These are phyloP conservation scores for Amanita rubescens DNA, from an alignment of 768 basidiomycete species.

Conservation along the genomic window DNA sequence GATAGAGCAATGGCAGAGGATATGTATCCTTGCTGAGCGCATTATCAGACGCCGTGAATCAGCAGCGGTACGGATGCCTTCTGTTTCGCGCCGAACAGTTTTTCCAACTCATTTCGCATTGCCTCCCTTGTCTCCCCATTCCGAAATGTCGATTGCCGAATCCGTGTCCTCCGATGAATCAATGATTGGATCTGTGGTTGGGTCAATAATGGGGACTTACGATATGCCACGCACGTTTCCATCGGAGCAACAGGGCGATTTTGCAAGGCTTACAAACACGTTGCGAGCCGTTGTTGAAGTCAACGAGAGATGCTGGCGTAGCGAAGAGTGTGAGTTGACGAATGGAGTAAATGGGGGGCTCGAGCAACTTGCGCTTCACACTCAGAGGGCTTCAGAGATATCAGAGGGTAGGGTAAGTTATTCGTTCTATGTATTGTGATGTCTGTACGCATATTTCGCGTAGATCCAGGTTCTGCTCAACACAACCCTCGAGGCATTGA, in stretches of 20 bases:
- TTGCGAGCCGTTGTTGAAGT: conserved; percentile 72
- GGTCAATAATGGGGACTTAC: conserved; percentile 11
- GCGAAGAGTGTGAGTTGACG: conserved; percentile 75
- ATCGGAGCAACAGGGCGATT: conserved; percentile 58
- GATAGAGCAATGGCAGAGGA: conserved; percentile 89
- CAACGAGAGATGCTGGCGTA: conserved; percentile 77
- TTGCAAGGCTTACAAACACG: conserved; percentile 77
- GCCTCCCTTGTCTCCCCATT: conserved; percentile 29
- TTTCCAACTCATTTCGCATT: conserved; percentile 67
- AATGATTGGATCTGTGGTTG: conserved; percentile 18
- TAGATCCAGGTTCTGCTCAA: conserved; percentile 60
- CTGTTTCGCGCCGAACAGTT: conserved; percentile 55
- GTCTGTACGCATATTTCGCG: conserved; percentile 3
- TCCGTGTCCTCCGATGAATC: conserved; percentile 17
- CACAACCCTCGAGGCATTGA: conserved; percentile 68
- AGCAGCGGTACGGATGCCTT: conserved; percentile 75
- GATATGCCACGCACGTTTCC: conserved; percentile 13
- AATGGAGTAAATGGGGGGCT: conserved; percentile 72
- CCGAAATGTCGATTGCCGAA: conserved; percentile 23
- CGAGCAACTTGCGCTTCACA: conserved; percentile 55
- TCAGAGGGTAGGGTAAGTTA: conserved; percentile 62
- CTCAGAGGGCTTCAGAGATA: conserved; percentile 65
- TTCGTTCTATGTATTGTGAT: not conserved
- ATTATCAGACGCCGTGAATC: conserved; percentile 87
- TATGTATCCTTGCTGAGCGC: conserved; percentile 82